phyloP scores from a whole-genome alignment of 1,139 yeast genomes.

The Entelexis sorbosivorans region DNA sequence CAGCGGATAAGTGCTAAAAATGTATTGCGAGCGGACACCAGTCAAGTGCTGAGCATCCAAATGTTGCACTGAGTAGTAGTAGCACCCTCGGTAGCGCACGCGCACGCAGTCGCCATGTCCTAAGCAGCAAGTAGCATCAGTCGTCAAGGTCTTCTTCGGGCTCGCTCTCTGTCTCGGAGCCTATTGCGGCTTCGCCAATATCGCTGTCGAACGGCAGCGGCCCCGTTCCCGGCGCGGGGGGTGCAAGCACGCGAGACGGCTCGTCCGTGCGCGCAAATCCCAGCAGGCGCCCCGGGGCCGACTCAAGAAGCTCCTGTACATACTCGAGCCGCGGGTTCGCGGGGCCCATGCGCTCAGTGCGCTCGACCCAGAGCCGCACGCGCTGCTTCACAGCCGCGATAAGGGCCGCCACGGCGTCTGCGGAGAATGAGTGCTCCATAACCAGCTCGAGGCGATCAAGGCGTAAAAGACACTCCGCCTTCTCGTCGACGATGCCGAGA shows the following conservation, averaged over 20 bases:
- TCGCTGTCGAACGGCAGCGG: neutral
- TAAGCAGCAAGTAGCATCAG: no score
- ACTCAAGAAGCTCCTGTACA: neutral
- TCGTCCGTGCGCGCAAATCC: neutral
- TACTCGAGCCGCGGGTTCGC: neutral
- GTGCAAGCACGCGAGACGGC: neutral
- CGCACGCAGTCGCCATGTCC: no score
- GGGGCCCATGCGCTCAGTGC: neutral
- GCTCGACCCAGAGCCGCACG: neutral
- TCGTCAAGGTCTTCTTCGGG: no score
- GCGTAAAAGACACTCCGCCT: neutral
- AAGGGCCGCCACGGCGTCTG: neutral
- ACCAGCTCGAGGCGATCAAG: neutral
- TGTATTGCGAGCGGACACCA: no score
- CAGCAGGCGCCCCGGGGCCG: neutral
- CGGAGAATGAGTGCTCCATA: neutral
- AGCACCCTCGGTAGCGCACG: no score
- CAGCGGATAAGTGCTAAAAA: no score
- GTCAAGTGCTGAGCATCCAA: no score
- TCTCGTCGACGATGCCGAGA: neutral
- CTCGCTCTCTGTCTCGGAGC: no score
- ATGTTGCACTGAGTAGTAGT: no score
- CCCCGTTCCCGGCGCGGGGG: neutral
- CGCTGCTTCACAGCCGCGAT: neutral
- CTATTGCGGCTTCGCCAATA: neutral